phyloP scores from a whole-genome alignment of 352 stramenopile genomes.

The Pythium dissotocum region DNA sequence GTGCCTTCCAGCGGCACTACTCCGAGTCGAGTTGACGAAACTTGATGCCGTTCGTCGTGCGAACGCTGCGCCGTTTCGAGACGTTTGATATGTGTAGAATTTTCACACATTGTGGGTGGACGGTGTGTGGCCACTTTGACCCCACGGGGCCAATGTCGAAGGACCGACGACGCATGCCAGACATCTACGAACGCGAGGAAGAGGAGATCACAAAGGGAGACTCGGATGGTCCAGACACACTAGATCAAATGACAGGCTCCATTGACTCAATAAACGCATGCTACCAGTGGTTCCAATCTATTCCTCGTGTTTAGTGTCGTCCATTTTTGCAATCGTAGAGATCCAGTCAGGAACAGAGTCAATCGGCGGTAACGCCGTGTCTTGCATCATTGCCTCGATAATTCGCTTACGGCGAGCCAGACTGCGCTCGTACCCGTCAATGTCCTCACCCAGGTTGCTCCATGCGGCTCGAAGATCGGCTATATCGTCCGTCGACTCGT shows the following conservation, averaged over 20 bases:
- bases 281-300: neutral
- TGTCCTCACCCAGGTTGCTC: neutral
- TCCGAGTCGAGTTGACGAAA: slow-evolving; percentile 11
- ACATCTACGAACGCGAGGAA: neutral
- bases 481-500: slow-evolving; percentile 5
- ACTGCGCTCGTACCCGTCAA: slow-evolving; percentile 5
- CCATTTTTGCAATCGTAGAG: slow-evolving; percentile 20
- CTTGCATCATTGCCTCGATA: slow-evolving; percentile 10
- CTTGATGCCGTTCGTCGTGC: slow-evolving; percentile 3
- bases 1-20: slow-evolving; percentile 19
- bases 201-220: slow-evolving; percentile 1
- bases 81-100: slow-evolving; percentile 2
- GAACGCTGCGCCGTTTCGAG: slow-evolving; percentile 18
- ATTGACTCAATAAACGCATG: neutral
- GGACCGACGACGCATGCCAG: neutral
- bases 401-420: slow-evolving; percentile 3
- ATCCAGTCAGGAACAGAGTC: slow-evolving; percentile 5
- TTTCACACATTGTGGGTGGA: slow-evolving; percentile 23
- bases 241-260: neutral
- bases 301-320: slow-evolving; percentile 24
- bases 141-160: slow-evolving; percentile 14
- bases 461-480: slow-evolving; percentile 3
- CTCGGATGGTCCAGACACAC: too few species aligned
- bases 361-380: slow-evolving; percentile 8
- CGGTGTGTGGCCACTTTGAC: slow-evolving; percentile 11